These are phyloP conservation scores for Loxodes magnus DNA, from an alignment of 73 alveolate species.

Conservation along the genomic window DNA sequence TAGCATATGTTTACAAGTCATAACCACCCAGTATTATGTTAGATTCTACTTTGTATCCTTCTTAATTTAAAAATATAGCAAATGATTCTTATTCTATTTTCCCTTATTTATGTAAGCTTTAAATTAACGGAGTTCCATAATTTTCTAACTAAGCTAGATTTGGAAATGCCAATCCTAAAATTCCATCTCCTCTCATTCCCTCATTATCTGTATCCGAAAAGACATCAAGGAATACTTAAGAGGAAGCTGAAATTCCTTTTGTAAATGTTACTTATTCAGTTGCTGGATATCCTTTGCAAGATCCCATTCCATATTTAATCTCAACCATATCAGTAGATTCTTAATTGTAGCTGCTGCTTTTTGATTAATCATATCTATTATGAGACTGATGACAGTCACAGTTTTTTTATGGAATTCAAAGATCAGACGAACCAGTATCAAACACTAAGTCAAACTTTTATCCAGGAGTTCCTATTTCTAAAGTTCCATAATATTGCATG, in stretches of 20 bases:
- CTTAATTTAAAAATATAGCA: neutral
- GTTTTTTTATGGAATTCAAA: neutral
- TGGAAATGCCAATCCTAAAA: neutral
- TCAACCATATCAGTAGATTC: neutral
- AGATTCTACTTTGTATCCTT: neutral
- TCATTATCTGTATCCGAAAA: neutral
- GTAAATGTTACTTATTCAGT: neutral
- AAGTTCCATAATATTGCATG: conserved; percentile 1
- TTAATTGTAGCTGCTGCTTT: neutral
- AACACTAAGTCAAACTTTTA: neutral
- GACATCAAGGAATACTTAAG: neutral
- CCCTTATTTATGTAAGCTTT: neutral
- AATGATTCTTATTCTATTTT: neutral
- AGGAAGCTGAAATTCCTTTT: neutral
- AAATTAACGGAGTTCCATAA: neutral
- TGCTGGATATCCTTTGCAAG: neutral
- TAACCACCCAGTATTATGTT: neutral
- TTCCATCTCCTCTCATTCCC: neutral
- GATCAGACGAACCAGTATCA: neutral
- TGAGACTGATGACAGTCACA: neutral
- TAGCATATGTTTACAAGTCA: neutral
- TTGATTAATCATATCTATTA: neutral
- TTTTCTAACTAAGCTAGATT: neutral
- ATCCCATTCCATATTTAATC: neutral
- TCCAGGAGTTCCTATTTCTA: neutral